Base-by-base conservation (phyloP, 2,329 filamentous ascomycete species). In the Phyllosticta paracitricarpa region DNA sequence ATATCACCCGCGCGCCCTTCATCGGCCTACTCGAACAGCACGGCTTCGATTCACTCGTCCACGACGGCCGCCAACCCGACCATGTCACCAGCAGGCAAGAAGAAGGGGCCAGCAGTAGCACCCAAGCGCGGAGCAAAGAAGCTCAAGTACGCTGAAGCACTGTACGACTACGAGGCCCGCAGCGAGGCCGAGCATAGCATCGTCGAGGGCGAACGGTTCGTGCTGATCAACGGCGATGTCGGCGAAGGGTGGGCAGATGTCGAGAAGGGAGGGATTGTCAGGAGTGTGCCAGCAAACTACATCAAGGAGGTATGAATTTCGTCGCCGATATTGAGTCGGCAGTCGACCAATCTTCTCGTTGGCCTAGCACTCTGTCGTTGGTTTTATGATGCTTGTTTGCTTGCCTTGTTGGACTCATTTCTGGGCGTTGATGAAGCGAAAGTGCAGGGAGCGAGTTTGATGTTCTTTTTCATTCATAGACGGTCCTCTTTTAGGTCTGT, bases 231-330 rank as follows among this genome's bases (percentile, higher is more conserved):
- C 68, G 86, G 89, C 61, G 93, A 97, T 71, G 83, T 86, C 0
- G 94, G 94, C 1, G 94, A 97, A 77, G 94, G 94, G 0, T 99
- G 94, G 94, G 90, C 87, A 28, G 94, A 97, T 77, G 94, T 99
- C 19, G 94, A 97, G 78, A 91, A 90, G 74, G 91, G 90, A 19
- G 92, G 92, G 1, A 79, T 86, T 51, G 90, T 87, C 56, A 92
- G 86, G 71, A 96, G 91, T 72, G 94, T 99, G 59, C 94, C 94
- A 54, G 92, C 92, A 48, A 96, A 91, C 73, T 99, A 97, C 78
- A 84, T 97, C 63, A 88, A 91, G 75, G 83, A 87, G 69, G 84
- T 89, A 22, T 61, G 17, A 61, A 3, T 10, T 22, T 17, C 14
- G 7, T 48, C 6, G 6, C 7, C n/a, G 14, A n/a, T 22, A n/a